Conservation (phyloP, 1,284 basidiomycete genomes). For the Phlebopus sp. region DNA sequence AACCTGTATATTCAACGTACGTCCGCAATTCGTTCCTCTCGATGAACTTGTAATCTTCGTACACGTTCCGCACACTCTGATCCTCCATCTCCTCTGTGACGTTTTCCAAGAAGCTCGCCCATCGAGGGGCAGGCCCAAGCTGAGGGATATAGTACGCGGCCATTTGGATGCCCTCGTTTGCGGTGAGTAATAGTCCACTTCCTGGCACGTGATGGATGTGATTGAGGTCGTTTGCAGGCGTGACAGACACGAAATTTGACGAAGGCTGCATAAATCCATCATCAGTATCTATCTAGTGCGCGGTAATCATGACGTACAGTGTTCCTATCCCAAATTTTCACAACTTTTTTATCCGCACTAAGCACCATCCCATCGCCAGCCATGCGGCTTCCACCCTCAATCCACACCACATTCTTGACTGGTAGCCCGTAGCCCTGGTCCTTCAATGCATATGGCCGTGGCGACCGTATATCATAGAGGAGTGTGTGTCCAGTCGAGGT, state of each 20-base stretch:
- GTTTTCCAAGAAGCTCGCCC: slow-evolving; percentile 97
- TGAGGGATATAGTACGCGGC: slow-evolving; percentile 92
- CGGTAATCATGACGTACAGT: slow-evolving; percentile 50
- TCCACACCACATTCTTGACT: slow-evolving; percentile 86
- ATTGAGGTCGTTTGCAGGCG: slow-evolving; percentile 85
- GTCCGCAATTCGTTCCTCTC: slow-evolving; percentile 83
- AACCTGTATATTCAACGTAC: slow-evolving; percentile 46
- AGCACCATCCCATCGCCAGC: slow-evolving; percentile 86
- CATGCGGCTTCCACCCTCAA: slow-evolving; percentile 81
- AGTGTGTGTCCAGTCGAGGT: slow-evolving; percentile 94
- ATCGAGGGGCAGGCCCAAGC: slow-evolving; percentile 92
- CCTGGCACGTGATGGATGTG: slow-evolving; percentile 86
- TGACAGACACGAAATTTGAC: slow-evolving; percentile 90
- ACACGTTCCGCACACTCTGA: slow-evolving; percentile 72
- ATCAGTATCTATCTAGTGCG: slow-evolving; percentile 6
- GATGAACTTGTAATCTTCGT: slow-evolving; percentile 98
- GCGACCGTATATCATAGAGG: slow-evolving; percentile 90
- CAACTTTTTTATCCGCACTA: slow-evolving; percentile 90
- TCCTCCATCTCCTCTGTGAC: slow-evolving; percentile 98
- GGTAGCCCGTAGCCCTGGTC: slow-evolving; percentile 98
- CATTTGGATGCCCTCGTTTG: slow-evolving; percentile 93
- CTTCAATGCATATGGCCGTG: slow-evolving; percentile 82
- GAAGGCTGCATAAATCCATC: slow-evolving; percentile 52
- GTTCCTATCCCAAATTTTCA: slow-evolving; percentile 93
- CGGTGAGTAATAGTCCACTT: slow-evolving; percentile 83